Evolutionary conservation across 306 rosid genomes (phyloP).

Genomic region (Casuarina cunninghamiana): DNA sequence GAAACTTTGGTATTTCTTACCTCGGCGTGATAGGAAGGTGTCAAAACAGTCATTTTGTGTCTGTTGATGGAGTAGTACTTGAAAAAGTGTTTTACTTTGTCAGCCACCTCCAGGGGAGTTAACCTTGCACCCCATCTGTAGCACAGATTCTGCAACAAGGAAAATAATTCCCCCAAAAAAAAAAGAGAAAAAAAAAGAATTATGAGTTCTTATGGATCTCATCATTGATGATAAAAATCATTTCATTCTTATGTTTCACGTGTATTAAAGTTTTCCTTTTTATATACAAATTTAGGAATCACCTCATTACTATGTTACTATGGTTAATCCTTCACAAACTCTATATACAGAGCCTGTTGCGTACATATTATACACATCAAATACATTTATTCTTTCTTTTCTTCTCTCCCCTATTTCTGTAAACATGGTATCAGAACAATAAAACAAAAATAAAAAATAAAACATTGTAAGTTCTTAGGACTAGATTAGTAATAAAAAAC

Average conservation of each 20-base stretch:
- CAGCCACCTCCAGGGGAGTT: slow-evolving; percentile 88
- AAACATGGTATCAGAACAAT: too few species aligned
- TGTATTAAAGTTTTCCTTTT: too few species aligned
- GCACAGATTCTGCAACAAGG: slow-evolving; percentile 71
- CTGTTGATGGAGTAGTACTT: slow-evolving; percentile 91
- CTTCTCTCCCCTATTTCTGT: too few species aligned
- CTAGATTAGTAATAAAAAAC: background rate
- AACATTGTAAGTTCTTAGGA: slow-evolving; percentile 5
- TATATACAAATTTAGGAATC: too few species aligned
- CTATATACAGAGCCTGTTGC: too few species aligned
- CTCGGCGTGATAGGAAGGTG: slow-evolving; percentile 98
- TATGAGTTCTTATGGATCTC: slow-evolving; percentile 8
- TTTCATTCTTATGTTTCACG: too few species aligned
- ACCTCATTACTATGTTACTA: too few species aligned
- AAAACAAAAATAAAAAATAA: background rate
- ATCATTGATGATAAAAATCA: too few species aligned
- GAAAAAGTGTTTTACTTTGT: slow-evolving; percentile 91
- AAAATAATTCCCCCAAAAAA: slow-evolving; percentile 12
- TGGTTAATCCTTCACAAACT: too few species aligned
- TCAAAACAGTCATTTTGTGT: slow-evolving; percentile 87
- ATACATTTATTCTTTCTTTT: too few species aligned
- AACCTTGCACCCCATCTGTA: slow-evolving; percentile 78
- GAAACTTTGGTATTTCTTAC: slow-evolving; percentile 26
- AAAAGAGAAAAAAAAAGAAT: background rate
- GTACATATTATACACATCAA: too few species aligned